Base-by-base conservation (phyloP, 2,329 filamentous ascomycete species). In the Trichoderma sp. region DNA sequence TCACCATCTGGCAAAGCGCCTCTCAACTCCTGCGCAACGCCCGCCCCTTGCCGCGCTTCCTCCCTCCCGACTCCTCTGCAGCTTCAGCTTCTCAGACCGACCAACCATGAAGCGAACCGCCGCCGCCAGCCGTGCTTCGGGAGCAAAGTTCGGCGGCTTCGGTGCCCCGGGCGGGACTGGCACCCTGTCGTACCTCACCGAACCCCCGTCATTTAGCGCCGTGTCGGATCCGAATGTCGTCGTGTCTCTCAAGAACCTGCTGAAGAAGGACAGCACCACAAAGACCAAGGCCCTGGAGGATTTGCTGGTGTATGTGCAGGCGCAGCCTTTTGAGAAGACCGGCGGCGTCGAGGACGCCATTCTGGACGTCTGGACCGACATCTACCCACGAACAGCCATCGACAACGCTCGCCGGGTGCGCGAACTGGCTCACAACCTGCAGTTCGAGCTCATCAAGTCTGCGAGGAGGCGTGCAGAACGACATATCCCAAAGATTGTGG, bases 251-350 rank as follows among this genome's bases (percentile, higher is more conserved):
- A 97, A 97, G 80, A 97, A 96, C 74, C 81, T 97, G 4, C 86
- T 90, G 62, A 99, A 98, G 82, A 97, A 96, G 81, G 95, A 97
- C 81, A 91, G 90, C 75, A 97, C 89, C 13, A 99, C 96, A 47
- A 97, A 97, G 78, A 86, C 91, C 8, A 97, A 95, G 79, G 95
- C 93, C 0, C 83, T 99, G 33, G 94, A 98, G 74, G 95, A 98
- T 64, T 81, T 99, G 24, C 85, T 93, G 59, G 79, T 86, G 40
- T 87, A 91, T 76, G 83, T 92, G 49, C 84, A 85, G 72, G 79
- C 81, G 14, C 86, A 83, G 78, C 85, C 79, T 53, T 85, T 78
- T 77, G 86, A 85, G 71, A 75, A 84, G 68, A 82, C 85, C 73
- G 88, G 86, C 31, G 90, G 89, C 37, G 83, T 92, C 21, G 94